Evolutionary conservation across 1,139 yeast species (phyloP), one percentile per base, ranked within the genome.

Genomic region (Kodamaea fungicola): DNA sequence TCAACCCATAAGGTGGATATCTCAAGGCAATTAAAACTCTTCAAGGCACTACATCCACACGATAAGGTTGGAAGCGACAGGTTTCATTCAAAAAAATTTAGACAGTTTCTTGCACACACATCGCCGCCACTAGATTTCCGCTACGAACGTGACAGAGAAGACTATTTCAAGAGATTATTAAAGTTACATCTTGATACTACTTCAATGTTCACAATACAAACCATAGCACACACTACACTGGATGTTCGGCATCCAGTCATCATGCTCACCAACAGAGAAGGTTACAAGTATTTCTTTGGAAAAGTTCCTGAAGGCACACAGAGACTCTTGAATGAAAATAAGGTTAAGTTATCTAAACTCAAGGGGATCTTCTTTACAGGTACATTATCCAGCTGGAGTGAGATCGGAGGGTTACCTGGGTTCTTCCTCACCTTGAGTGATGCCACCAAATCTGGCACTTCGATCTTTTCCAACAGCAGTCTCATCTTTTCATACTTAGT

Each of bases 391-490:
- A 45, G 62, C 8, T 90, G 97, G 97, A 60, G 74, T 6, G 73
- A 81, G 16, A 64, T 89, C 5, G 90, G 96, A 8, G 98, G 98
- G 0, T 61, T 92, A 8, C 97, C 97, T 0, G 98, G 98, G 0
- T 64, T 88, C 49, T 77, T 90, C 37, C 63, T 92, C 39, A 88
- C 97, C 0, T 69, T 85, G n/a, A 81, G 89, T 38, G 97, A 88
- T 50, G 84, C 87, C 43, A 90, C 90, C 2, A 74, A 76, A 39
- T 73, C 74, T 33, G 64, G 66, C 26, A 57, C 70, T 22, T 66
- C 64, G 22, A 62, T 71, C 2, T 67, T 57, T 42, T 55, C 70
- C n/a, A 61, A 56, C 42, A 58, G 61, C 19, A 60, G 69, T 6
- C 57, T 63, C 31, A 50, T 80, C 22, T 50, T 73, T 25, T 67